Evolutionary conservation across 1,284 basidiomycete species (phyloP).

Genomic region (Pseudozyma thailandica): DNA sequence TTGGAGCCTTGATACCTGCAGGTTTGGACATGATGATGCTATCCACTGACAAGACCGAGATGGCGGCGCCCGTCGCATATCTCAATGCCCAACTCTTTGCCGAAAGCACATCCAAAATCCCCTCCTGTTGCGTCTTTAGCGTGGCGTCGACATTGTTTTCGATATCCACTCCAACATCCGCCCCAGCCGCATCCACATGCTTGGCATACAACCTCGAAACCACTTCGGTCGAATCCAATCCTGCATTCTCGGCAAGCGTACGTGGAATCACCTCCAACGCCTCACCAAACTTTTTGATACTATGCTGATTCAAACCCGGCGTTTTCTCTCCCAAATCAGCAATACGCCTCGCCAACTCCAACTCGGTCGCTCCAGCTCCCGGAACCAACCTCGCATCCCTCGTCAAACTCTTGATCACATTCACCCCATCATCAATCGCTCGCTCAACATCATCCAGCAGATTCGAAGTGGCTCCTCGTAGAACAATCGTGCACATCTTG

Average conservation of each 20-base stretch:
- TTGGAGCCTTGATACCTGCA: constrained; percentile 67
- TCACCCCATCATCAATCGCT: constrained; percentile 95
- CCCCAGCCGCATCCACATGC: constrained; percentile 73
- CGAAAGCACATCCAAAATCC: constrained; percentile 78
- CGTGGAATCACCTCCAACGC: constrained; percentile 92
- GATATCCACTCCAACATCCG: constrained; percentile 86
- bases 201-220: constrained; percentile 87
- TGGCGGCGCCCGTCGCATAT: constrained; percentile 91
- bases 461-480: constrained; percentile 87
- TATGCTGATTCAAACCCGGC: constrained; percentile 92
- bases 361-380: constrained; percentile 92
- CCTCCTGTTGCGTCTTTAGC: constrained; percentile 41
- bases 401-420: constrained; percentile 91
- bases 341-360: constrained; percentile 86
- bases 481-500: constrained; percentile 65
- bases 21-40: constrained; percentile 85
- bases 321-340: constrained; percentile 87
- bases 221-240: constrained; percentile 91
- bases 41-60: constrained; percentile 92
- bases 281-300: constrained; percentile 87
- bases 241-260: constrained; percentile 95
- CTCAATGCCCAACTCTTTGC: constrained; percentile 90
- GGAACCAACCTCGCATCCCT: constrained; percentile 91
- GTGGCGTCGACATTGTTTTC: constrained; percentile 71
- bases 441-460: constrained; percentile 94